Evolutionary conservation across 148 eudicot species (phyloP).

Genomic region (Nepenthes mirabilis): DNA sequence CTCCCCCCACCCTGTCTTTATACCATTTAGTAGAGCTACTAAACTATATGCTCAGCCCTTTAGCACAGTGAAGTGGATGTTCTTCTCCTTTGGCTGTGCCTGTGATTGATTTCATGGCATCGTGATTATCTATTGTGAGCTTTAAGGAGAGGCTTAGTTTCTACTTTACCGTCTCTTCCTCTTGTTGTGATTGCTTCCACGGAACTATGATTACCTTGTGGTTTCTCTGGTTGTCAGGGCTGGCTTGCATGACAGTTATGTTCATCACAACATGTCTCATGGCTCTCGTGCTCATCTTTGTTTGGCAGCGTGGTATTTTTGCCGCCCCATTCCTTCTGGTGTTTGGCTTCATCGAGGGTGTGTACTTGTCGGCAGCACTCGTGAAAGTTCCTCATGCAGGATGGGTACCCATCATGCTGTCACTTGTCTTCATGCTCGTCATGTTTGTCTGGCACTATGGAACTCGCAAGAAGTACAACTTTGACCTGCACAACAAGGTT

Average conservation of each 20-base stretch:
- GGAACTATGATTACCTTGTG: too few relatives aligned
- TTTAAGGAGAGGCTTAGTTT: too few relatives aligned
- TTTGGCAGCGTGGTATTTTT: constrained; percentile 24
- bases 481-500: constrained; percentile 35
- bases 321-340: constrained; percentile 16
- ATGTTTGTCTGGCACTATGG: constrained; percentile 43
- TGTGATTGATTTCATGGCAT: too few relatives aligned
- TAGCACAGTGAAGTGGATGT: too few relatives aligned
- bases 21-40: too few relatives aligned
- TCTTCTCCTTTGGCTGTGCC: too few relatives aligned
- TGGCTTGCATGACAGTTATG: constrained; percentile 37
- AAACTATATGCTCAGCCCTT: too few relatives aligned
- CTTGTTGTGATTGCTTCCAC: too few relatives aligned
- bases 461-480: constrained; percentile 25
- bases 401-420: constrained; percentile 34
- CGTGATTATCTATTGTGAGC: too few relatives aligned
- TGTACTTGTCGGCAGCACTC: constrained; percentile 28
- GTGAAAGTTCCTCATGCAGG: constrained; percentile 28
- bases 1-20: too few relatives aligned
- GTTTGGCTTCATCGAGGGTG: constrained; percentile 32
- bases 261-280: constrained; percentile 43
- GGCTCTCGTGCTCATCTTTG: constrained; percentile 28
- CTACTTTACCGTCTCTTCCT: too few relatives aligned
- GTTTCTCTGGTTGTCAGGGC: constrained; percentile 15
- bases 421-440: constrained; percentile 12